A percentile compares a stretch with the other conserved stretches of the same genome.
Conservation (phyloP, 1,139 yeast genomes). For the Torulaspora pretoriensis region DNA sequence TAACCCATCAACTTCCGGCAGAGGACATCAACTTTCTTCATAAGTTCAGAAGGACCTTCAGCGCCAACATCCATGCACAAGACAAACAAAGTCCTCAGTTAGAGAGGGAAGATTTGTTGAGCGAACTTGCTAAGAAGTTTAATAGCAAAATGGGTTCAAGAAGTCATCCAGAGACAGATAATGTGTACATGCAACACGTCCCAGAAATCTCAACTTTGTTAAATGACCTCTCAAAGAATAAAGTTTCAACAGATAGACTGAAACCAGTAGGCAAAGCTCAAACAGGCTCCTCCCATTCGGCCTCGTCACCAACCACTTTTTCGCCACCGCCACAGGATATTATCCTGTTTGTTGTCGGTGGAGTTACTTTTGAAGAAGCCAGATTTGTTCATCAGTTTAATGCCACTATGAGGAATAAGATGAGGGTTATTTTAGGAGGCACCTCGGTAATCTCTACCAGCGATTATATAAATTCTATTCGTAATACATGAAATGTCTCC, state of each 20-base stretch:
- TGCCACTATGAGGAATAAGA: slow-evolving; percentile 44
- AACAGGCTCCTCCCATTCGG: slow-evolving; percentile 23
- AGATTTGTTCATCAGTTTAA: slow-evolving; percentile 73
- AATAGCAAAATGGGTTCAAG: slow-evolving; percentile 26
- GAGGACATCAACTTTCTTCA: slow-evolving; percentile 32
- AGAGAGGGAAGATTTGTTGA: slow-evolving; percentile 32
- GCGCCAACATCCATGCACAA: slow-evolving; percentile 6
- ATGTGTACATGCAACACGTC: slow-evolving; percentile 66
- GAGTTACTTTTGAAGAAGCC: slow-evolving; percentile 89
- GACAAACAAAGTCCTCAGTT: slow-evolving; percentile 8
- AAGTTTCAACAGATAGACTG: slow-evolving; percentile 45
- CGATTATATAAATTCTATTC: slow-evolving; percentile 45
- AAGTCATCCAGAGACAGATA: slow-evolving; percentile 38
- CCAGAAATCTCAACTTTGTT: slow-evolving; percentile 64
- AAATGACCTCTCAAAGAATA: slow-evolving; percentile 47
- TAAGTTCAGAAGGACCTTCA: slow-evolving; percentile 24
- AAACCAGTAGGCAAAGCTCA: slow-evolving; percentile 48
- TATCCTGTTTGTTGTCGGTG: slow-evolving; percentile 80
- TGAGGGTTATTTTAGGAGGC: slow-evolving; percentile 70
- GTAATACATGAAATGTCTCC: slow-evolving; percentile 8
- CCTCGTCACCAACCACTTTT: slow-evolving; percentile 4
- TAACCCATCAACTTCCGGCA: slow-evolving; percentile 24
- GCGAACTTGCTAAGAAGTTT: slow-evolving; percentile 35
- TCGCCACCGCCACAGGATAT: slow-evolving; percentile 60
- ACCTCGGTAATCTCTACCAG: slow-evolving; percentile 61